Evolutionary conservation across 2,329 filamentous ascomycete species (phyloP).

Genomic region (Fusarium armeniacum): DNA sequence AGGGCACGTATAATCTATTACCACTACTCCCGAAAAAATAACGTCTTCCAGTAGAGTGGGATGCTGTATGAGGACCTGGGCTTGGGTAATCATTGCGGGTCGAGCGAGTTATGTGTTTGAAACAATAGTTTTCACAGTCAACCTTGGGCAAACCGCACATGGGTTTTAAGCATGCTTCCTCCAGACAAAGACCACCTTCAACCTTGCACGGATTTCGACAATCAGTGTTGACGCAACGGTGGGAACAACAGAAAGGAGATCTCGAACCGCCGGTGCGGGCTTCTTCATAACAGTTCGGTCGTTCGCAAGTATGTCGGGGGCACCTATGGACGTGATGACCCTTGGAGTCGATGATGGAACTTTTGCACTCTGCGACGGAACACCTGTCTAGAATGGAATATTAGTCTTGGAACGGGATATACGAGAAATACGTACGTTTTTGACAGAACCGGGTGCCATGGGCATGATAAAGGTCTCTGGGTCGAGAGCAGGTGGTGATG

Average conservation of each 20-base stretch:
- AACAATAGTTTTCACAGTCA: background rate
- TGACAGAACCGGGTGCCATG: conserved; percentile 23
- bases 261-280: background rate
- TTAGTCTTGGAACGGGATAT: conserved; percentile 1
- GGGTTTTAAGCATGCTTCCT: conserved; percentile 2
- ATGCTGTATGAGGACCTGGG: background rate
- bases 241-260: conserved; percentile 25
- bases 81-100: background rate
- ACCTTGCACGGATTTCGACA: conserved; percentile 19
- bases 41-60: background rate
- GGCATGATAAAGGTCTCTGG: conserved; percentile 14
- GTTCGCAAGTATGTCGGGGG: conserved; percentile 10
- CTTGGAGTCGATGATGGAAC: background rate
- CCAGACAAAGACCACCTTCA: conserved; percentile 14
- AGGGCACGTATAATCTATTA: no score
- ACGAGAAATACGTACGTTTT: conserved; percentile 18
- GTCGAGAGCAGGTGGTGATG: conserved; percentile 2
- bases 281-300: background rate
- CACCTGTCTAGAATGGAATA: conserved; percentile 26
- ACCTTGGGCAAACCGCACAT: background rate
- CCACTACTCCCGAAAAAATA: background rate
- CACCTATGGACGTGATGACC: conserved; percentile 3
- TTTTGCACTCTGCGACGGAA: background rate
- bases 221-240: conserved; percentile 21
- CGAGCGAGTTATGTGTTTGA: background rate